phyloP scores from a whole-genome alignment of 805 yeast species.

The Ascoidea rubescens region DNA sequence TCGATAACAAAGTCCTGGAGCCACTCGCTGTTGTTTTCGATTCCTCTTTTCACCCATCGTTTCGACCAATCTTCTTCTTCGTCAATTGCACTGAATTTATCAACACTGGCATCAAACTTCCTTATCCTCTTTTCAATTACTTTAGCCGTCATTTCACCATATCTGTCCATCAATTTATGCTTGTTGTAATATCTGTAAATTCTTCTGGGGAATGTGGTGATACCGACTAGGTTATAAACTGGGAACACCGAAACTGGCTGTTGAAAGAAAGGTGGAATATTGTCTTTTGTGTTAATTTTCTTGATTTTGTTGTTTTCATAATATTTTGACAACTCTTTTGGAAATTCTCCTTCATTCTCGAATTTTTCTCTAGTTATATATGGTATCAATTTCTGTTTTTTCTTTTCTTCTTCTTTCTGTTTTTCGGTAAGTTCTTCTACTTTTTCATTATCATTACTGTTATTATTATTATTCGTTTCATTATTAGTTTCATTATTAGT shows the following conservation, averaged over 20 bases:
- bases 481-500: conserved; percentile 1
- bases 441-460: conserved; percentile 6
- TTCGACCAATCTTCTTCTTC: conserved; percentile 86
- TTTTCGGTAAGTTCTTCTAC: conserved; percentile 2
- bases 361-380: conserved; percentile 52
- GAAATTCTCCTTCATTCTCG: conserved; percentile 28
- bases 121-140: conserved; percentile 33
- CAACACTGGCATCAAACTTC: conserved; percentile 34
- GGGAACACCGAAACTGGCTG: conserved; percentile 72
- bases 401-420: conserved; percentile 14
- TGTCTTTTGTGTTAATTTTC: conserved; percentile 17
- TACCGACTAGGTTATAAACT: conserved; percentile 69
- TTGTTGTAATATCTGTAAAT: conserved; percentile 66
- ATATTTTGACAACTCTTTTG: conserved; percentile 41
- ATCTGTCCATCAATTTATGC: conserved; percentile 55
- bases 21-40: conserved; percentile 76
- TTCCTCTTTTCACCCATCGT: conserved; percentile 71
- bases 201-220: conserved; percentile 60
- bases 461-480: conserved; percentile 1
- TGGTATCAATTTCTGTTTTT: conserved; percentile 28
- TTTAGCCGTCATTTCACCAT: conserved; percentile 39
- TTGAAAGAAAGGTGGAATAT: conserved; percentile 47
- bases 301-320: conserved; percentile 13
- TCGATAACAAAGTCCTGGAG: conserved; percentile 60
- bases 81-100: conserved; percentile 26